Conservation (phyloP, 495 filamentous ascomycete genomes). For the Talaromyces liani region DNA sequence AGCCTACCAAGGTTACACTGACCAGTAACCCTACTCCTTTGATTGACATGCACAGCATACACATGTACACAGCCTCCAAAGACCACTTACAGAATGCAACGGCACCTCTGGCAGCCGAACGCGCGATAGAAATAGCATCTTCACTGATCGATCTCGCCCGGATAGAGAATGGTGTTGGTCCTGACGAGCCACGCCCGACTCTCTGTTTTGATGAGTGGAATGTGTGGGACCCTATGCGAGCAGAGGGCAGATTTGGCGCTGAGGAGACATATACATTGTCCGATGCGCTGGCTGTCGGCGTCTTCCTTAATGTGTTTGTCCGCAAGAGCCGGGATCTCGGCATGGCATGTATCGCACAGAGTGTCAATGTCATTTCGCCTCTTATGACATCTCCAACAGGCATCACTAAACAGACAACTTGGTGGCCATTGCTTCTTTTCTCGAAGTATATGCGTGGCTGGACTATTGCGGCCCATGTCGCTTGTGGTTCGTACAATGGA, state of each 20-base stretch:
- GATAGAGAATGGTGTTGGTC: constrained; percentile 56
- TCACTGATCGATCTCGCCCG: constrained; percentile 65
- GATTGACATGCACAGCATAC: constrained; percentile 65
- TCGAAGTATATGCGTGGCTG: constrained; percentile 67
- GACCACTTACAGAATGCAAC: constrained; percentile 53
- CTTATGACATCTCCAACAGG: constrained; percentile 61
- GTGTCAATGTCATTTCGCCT: constrained; percentile 70
- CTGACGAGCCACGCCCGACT: constrained; percentile 47
- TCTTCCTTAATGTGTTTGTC: constrained; percentile 75
- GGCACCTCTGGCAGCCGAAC: constrained; percentile 62
- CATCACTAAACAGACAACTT: constrained; percentile 65
- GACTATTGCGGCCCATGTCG: constrained; percentile 55
- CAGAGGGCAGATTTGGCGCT: constrained; percentile 59
- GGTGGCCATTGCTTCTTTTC: constrained; percentile 70
- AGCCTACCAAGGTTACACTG: constrained; percentile 29
- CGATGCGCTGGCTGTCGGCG: constrained; percentile 65
- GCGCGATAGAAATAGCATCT: constrained; percentile 64
- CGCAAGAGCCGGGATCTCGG: constrained; percentile 62
- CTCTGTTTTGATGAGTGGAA: constrained; percentile 89
- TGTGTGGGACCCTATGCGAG: constrained; percentile 70
- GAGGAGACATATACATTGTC: constrained; percentile 69
- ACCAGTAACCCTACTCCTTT: constrained; percentile 44
- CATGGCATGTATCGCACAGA: constrained; percentile 79
- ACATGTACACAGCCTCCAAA: constrained; percentile 59
- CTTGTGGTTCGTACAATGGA: constrained; percentile 52